Evolutionary conservation across 1,284 basidiomycete genomes (phyloP).

Genomic region (Exobasidium rhododendri): DNA sequence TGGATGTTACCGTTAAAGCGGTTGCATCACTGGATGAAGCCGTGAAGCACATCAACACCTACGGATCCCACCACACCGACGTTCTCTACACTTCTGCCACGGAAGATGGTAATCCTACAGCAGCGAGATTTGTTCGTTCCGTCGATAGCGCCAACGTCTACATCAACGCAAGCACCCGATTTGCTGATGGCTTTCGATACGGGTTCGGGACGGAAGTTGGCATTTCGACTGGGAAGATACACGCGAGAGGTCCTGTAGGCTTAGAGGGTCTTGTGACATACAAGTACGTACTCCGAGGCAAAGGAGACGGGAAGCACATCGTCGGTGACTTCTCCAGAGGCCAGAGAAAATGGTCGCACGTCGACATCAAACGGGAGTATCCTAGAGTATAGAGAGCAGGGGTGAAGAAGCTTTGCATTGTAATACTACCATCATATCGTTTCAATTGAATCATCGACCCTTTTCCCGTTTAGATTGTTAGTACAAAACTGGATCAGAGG

Average conservation of each 20-base stretch:
- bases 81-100: conserved; percentile 81
- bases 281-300: conserved; percentile 42
- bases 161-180: conserved; percentile 89
- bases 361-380: conserved; percentile 12
- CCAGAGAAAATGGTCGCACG: conserved; percentile 25
- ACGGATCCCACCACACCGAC: conserved; percentile 95
- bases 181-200: conserved; percentile 94
- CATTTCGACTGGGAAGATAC: conserved; percentile 92
- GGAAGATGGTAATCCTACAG: conserved; percentile 44
- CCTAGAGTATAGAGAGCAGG: conserved; percentile 19
- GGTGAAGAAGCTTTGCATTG: neutral
- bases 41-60: conserved; percentile 82
- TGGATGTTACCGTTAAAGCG: conserved; percentile 65
- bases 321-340: conserved; percentile 23
- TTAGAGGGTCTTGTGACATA: conserved; percentile 68
- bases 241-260: conserved; percentile 93
- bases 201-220: conserved; percentile 98
- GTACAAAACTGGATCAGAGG: too few species aligned
- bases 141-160: conserved; percentile 91
- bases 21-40: conserved; percentile 71
- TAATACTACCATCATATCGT: neutral
- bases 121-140: conserved; percentile 74
- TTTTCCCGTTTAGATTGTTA: too few species aligned
- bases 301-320: conserved; percentile 21
- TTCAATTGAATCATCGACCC: too few species aligned